phyloP scores from a whole-genome alignment of 163 green algal species.

The Volvox carteri region DNA sequence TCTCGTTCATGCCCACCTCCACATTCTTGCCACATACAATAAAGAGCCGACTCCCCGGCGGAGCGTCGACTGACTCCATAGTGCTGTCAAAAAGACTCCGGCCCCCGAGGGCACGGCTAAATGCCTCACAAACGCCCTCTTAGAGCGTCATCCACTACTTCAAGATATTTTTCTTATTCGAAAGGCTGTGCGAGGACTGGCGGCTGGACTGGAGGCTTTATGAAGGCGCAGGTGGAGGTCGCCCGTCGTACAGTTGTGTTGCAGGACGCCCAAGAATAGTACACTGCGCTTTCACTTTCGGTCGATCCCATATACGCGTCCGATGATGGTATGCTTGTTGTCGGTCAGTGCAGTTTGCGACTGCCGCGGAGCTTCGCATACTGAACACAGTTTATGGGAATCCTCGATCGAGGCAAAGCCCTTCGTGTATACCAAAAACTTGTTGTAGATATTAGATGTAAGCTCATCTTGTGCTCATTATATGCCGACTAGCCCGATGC shows the following conservation, averaged over 20 bases:
- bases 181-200: background rate
- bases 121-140: background rate
- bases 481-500: too few species aligned
- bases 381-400: too few species aligned
- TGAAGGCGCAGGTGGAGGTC: background rate
- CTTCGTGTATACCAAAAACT: too few species aligned
- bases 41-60: constrained; percentile 69
- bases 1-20: constrained; percentile 64
- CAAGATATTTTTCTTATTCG: background rate
- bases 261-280: background rate
- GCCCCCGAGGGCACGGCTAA: background rate
- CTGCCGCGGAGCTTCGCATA: too few species aligned
- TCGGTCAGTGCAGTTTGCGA: too few species aligned
- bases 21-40: constrained; percentile 83
- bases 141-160: background rate
- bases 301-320: too few species aligned
- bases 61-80: constrained; percentile 41
- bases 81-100: background rate
- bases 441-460: too few species aligned
- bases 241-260: background rate
- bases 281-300: too few species aligned
- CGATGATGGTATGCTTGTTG: too few species aligned
- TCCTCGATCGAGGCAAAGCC: too few species aligned
- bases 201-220: background rate
- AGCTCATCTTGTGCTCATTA: too few species aligned